Base-by-base conservation (phyloP, 2,329 filamentous ascomycete species). In the Raffaelea albimanens region DNA sequence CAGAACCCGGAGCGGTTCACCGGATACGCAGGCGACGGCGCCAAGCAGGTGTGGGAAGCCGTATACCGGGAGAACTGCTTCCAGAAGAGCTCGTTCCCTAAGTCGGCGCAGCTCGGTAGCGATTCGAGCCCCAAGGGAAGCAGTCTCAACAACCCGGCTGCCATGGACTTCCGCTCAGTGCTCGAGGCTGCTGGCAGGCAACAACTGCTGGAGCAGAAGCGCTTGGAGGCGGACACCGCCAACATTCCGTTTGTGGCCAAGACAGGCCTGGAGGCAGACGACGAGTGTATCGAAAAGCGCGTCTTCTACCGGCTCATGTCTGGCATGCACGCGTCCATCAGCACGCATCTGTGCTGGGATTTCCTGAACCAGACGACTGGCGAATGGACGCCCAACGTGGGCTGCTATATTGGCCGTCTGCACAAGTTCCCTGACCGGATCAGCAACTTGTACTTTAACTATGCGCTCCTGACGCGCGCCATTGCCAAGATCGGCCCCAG, bases 61-160 rank as follows among this genome's bases (percentile, higher is more conserved):
- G 89, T 98, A 50, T 98, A 98, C 67, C 78, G 88, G 45, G 93
- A 98, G 66, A 98, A 98, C 65, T 98, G 93, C 69, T 98, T 98
- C 71, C 76, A 80, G 57, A 77, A 73, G 62, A 75, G 75, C 54
- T 83, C 80, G 0, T 83, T 83, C 61, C 73, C 79, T 2, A 68
- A 72, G 50, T 76, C 77, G 20, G 77, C 78, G 22, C 67, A 72
- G 50, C 66, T 82, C 8, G 78, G 18, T 16, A 21, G 18, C 18
- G 16, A 9, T 13, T 5, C 9, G 5, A 38, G 34, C 14, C 9
- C 9, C n/a, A 16, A 5, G 5, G 34, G 34, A 8, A 38, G 34
- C 18, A n/a, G 63, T 25, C 62, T 67, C n/a, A 60, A 63, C 31
- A 72, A 72, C 22, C 71, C 74, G 3, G 80, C 80, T 1, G 76